A percentile compares a stretch with the other conserved stretches of the same genome.
Evolutionary conservation across 2,329 filamentous ascomycete genomes (phyloP).

Genomic region (Cladophialophora bantiana): DNA sequence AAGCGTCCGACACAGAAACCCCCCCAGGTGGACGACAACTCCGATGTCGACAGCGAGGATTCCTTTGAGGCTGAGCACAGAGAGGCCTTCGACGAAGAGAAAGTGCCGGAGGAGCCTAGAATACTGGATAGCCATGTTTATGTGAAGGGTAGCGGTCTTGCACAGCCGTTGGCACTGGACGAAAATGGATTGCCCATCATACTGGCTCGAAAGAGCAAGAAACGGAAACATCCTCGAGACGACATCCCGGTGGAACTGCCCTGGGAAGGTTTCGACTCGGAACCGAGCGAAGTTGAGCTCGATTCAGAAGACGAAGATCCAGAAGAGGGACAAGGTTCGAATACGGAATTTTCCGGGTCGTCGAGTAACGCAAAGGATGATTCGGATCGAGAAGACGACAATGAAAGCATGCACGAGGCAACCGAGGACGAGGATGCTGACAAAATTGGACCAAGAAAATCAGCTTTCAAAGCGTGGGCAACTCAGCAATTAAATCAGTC

Average conservation of each 20-base stretch:
- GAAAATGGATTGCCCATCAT: conserved; percentile 81
- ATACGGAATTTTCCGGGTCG: conserved; percentile 12
- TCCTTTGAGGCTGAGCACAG: conserved; percentile 44
- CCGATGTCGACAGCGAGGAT: conserved; percentile 39
- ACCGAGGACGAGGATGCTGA: conserved; percentile 43
- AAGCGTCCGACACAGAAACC: not conserved
- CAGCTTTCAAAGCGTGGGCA: conserved; percentile 94
- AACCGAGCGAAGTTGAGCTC: conserved; percentile 43
- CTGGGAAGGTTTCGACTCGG: conserved; percentile 56
- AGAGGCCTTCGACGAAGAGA: conserved; percentile 34
- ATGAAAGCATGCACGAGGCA: conserved; percentile 43
- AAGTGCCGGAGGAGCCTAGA: not conserved
- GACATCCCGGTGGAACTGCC: conserved; percentile 48
- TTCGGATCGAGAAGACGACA: conserved; percentile 42
- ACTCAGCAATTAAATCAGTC: conserved; percentile 83
- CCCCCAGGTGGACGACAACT: conserved; percentile 25
- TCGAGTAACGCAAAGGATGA: conserved; percentile 42
- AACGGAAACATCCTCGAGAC: conserved; percentile 52
- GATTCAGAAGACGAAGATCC: conserved; percentile 29
- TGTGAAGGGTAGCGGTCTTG: conserved; percentile 74
- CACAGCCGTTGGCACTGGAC: conserved; percentile 82
- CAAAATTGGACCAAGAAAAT: conserved; percentile 55
- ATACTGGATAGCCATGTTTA: not conserved
- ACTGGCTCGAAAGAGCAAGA: conserved; percentile 73
- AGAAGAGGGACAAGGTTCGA: conserved; percentile 33